Evolutionary conservation across 2,329 filamentous ascomycete species (phyloP).

Genomic region (Emmonsiellopsis sp.): DNA sequence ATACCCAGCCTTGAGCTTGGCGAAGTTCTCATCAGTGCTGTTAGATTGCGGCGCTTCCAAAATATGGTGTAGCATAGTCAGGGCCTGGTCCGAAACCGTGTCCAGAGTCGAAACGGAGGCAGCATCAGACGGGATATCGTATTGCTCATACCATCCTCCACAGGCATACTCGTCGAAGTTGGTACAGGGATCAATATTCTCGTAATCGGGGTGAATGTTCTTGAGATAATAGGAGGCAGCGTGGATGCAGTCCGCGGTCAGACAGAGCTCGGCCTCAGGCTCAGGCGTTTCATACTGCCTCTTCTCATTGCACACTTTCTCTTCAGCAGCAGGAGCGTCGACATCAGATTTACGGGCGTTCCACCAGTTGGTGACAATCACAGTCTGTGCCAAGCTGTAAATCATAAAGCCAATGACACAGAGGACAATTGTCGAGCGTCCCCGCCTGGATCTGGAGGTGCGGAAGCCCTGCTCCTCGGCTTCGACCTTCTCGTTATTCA

Average conservation of each 20-base stretch:
- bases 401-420: no score
- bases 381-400: no score
- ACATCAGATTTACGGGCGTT: no score
- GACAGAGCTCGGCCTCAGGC: conserved; percentile 30
- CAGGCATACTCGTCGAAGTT: conserved; percentile 60
- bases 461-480: no score
- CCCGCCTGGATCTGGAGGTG: no score
- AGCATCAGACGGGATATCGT: conserved; percentile 58
- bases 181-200: conserved; percentile 56
- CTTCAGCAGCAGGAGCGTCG: no score
- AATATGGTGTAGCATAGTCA: background rate
- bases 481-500: no score
- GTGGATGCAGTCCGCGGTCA: conserved; percentile 53
- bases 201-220: conserved; percentile 53
- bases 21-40: conserved; percentile 43
- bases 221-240: conserved; percentile 54
- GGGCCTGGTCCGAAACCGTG: conserved; percentile 52
- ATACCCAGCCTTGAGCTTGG: conserved; percentile 56
- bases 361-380: no score
- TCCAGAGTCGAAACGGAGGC: conserved; percentile 51
- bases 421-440: no score
- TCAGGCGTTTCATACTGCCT: background rate
- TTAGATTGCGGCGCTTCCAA: background rate
- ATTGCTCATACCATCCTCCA: conserved; percentile 54
- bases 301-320: background rate